Evolutionary conservation across 371 early-diverging fungal genomes (phyloP), one percentile per base, ranked within the genome.

Genomic region (Haplosporangium sp.): DNA sequence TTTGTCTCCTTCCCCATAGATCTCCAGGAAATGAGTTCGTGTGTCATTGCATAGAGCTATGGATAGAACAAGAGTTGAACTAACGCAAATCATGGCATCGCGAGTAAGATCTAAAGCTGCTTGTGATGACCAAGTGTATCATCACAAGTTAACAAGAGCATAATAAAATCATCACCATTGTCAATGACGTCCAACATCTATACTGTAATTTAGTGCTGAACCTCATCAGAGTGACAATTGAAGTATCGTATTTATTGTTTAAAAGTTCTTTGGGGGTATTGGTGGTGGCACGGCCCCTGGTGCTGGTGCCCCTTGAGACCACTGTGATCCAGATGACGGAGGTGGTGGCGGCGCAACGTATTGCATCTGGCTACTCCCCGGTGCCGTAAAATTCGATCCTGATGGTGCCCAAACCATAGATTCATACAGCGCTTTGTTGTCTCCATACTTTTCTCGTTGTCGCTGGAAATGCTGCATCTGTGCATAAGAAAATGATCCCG

Each of bases 401-500:
- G 62, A 43, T 6, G 74, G 64, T 1, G 4, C 51, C 74, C 75
- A 64, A 1, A 59, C 57, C 76, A 76, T 76, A 42, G 71, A 38
- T 10, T 76, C 67, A 23, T 75, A 75, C 10, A 69, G 36, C 12
- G 57, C 70, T 14, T 20, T 64, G n/a, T 70, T 69, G 29, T 75
- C 70, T 6, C 76, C 76, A 54, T 70, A 70, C 20, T 69, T 66
- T 37, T 75, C 67, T 50, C 52, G 42, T 47, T 70, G 70, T 36
- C n/a, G 13, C 51, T 75, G 55, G 21, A 75, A 53, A 50, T 75
- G 76, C 12, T 69, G 65, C 63, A 54, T 55, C 50, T 75, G 76
- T 6, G 76, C 76, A 29, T 70, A 62, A 1, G 76, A 75, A 18
- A 75, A 75, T 6, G 71, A 55, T 52, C 66, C 64, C 9, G 69